Conservation (phyloP, 345 rosid genomes). For the Acer campestre region DNA sequence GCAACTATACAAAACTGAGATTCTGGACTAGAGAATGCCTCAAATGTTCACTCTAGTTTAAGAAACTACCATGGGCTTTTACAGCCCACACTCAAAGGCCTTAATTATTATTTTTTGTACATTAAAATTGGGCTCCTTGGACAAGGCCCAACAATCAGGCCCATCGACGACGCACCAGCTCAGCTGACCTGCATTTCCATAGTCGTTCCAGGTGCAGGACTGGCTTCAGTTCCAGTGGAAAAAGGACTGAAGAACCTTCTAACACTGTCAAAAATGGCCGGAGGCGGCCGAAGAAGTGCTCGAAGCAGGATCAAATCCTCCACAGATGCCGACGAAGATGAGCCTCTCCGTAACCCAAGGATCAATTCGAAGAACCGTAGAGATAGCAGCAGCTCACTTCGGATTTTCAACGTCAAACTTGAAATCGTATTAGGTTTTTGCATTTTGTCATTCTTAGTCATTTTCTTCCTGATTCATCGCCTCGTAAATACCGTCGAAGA, state of each 20-base stretch:
- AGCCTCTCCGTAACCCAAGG: conserved; percentile 25
- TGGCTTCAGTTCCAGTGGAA: not conserved
- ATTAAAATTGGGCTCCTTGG: not conserved
- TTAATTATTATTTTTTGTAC: too few species aligned
- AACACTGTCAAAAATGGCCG: conserved; percentile 50
- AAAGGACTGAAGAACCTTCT: not conserved
- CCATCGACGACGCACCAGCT: not conserved
- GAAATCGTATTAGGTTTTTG: conserved; percentile 44
- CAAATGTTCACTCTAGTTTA: conserved; percentile 13
- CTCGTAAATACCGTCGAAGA: conserved; percentile 41
- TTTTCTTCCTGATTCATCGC: conserved; percentile 36
- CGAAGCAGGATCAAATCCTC: conserved; percentile 61
- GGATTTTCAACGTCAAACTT: conserved; percentile 39
- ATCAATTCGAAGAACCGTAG: conserved; percentile 31
- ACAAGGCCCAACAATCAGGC: not conserved
- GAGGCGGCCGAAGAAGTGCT: conserved; percentile 52
- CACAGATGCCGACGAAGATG: conserved; percentile 29
- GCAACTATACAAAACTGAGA: too few species aligned
- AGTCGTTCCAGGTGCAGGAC: not conserved
- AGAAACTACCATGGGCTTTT: too few species aligned
- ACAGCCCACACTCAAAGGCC: too few species aligned
- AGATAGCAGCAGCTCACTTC: conserved; percentile 30
- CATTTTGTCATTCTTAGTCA: conserved; percentile 31
- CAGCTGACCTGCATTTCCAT: not conserved
- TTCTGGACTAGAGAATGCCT: too few species aligned